Percentiles rank a stretch among this genome's conserved stretches.
These are phyloP conservation scores for Cytospora leucostoma DNA, from an alignment of 2,329 filamentous ascomycete genomes.

Conservation along the genomic window DNA sequence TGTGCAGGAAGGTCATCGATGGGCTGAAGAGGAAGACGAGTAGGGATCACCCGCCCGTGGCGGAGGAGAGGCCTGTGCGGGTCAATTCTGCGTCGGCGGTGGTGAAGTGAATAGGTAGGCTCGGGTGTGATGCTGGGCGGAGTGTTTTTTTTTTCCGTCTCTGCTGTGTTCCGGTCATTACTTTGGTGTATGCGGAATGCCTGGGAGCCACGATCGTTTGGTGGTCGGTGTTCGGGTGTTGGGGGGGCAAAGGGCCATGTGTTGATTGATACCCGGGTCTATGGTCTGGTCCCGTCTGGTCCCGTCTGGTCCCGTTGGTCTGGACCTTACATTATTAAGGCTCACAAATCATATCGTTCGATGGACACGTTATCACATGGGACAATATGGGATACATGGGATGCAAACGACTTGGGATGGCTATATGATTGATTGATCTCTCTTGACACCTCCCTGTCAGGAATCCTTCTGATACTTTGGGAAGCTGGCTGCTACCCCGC, in stretches of 20 bases:
- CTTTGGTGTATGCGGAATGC: neutral
- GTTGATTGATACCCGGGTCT: neutral
- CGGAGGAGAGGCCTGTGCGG: neutral
- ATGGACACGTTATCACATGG: neutral
- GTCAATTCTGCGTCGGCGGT: neutral
- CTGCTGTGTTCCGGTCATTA: neutral
- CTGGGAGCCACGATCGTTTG: neutral
- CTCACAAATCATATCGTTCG: neutral
- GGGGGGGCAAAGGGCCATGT: neutral
- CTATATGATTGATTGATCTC: neutral
- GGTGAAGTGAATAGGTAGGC: neutral
- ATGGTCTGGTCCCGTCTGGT: neutral
- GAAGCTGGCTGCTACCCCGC: neutral
- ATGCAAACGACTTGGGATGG: neutral
- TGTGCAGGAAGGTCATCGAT: constrained; percentile 37
- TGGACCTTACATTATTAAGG: neutral
- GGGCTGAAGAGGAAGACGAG: constrained; percentile 29
- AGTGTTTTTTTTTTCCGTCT: neutral
- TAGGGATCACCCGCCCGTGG: constrained; percentile 21
- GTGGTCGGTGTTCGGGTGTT: neutral
- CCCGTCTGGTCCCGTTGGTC: neutral
- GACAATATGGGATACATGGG: too few relatives aligned
- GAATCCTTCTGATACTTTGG: too few relatives aligned
- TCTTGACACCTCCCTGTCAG: neutral
- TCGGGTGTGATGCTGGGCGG: neutral